Evolutionary conservation across 371 early-diverging fungal species (phyloP).

Genomic region (Dinochytrium kinnereticum): DNA sequence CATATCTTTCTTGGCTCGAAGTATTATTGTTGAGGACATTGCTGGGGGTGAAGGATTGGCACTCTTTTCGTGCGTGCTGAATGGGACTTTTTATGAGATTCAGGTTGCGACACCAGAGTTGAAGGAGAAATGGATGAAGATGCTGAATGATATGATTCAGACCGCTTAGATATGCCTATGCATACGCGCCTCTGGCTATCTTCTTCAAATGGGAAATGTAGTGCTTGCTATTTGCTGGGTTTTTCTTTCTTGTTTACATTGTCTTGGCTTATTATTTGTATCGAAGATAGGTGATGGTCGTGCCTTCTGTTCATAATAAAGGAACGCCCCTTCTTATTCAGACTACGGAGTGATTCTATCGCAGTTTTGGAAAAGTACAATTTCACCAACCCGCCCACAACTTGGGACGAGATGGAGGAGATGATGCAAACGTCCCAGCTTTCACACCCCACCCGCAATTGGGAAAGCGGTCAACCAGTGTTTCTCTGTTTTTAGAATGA

Average conservation of each 20-base stretch:
- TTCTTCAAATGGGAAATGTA: too few species aligned
- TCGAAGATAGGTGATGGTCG: too few species aligned
- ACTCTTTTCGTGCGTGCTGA: not conserved
- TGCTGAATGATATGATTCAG: not conserved
- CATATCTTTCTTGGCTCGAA: constrained; percentile 3
- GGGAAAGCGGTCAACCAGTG: too few species aligned
- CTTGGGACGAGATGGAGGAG: constrained; percentile 42
- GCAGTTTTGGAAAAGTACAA: constrained; percentile 35
- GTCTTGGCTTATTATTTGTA: too few species aligned
- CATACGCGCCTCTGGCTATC: too few species aligned
- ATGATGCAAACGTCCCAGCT: constrained; percentile 23
- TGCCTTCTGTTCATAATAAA: too few species aligned
- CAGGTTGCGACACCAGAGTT: constrained; percentile 4
- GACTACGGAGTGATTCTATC: constrained; percentile 40
- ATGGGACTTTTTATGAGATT: constrained; percentile 3
- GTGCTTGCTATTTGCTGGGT: too few species aligned
- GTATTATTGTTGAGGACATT: not conserved
- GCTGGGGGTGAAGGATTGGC: not conserved
- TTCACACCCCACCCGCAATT: too few species aligned
- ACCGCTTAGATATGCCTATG: too few species aligned
- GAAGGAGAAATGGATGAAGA: constrained; percentile 6
- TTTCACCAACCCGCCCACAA: constrained; percentile 20
- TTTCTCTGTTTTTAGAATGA: too few species aligned
- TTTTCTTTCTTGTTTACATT: too few species aligned
- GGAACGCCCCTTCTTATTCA: constrained; percentile 25